Evolutionary conservation across 345 rosid species (phyloP).

Genomic region (Psidium guajava): DNA sequence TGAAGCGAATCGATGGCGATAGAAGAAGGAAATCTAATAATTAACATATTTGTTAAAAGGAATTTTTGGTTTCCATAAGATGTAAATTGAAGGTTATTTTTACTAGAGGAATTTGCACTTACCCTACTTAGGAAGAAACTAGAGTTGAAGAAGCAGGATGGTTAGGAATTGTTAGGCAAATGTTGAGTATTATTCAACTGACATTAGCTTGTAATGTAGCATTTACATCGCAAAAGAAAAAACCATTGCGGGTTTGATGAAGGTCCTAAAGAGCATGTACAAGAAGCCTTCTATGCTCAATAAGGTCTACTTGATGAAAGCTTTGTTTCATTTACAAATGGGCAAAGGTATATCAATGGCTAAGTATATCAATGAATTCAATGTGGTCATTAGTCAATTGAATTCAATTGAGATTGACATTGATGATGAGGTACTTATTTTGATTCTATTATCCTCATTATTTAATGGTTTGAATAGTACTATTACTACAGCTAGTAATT

Average conservation of each 20-base stretch:
- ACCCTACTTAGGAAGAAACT: neutral
- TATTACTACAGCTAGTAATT: neutral
- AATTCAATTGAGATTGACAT: neutral
- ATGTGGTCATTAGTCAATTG: neutral
- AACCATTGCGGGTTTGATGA: neutral
- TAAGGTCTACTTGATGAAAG: neutral
- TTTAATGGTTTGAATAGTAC: neutral
- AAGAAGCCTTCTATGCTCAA: neutral
- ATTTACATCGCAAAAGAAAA: neutral
- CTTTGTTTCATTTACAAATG: neutral
- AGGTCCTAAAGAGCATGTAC: neutral
- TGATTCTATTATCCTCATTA: neutral
- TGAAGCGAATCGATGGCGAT: fast-evolving
- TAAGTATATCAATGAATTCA: neutral
- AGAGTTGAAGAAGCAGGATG: neutral
- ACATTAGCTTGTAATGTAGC: neutral
- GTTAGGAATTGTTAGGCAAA: neutral
- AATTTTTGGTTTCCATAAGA: neutral
- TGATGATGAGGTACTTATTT: neutral
- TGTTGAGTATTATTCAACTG: neutral
- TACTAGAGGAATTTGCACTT: neutral
- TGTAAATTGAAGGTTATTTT: neutral
- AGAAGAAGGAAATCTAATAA: neutral
- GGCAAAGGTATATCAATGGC: neutral
- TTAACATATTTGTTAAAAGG: neutral